phyloP scores from a whole-genome alignment of 2,329 filamentous ascomycete genomes.

The Allantophomopsis cytisporea region DNA sequence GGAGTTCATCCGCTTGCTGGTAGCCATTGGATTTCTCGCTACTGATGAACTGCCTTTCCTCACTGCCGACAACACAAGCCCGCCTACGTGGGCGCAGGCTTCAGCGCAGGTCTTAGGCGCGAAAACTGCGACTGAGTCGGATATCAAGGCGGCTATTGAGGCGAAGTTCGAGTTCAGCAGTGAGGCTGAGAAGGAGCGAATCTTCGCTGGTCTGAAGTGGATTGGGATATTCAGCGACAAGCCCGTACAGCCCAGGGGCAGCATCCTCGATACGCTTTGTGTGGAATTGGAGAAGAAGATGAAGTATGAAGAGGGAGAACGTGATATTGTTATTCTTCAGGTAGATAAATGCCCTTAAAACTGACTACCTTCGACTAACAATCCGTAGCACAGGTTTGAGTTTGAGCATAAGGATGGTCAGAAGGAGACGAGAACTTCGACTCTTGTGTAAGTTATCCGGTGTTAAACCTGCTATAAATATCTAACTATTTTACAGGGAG shows the following conservation, averaged over 20 bases:
- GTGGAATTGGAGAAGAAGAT: slow-evolving; percentile 61
- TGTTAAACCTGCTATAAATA: no score
- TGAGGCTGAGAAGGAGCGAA: slow-evolving; percentile 46
- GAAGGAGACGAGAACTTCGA: slow-evolving; percentile 4
- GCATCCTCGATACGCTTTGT: slow-evolving; percentile 58
- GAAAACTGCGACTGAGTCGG: slow-evolving; percentile 15
- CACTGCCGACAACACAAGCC: slow-evolving; percentile 17
- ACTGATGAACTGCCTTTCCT: slow-evolving; percentile 43
- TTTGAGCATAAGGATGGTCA: slow-evolving; percentile 52
- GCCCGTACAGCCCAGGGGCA: slow-evolving; percentile 43
- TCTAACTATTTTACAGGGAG: no score
- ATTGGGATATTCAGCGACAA: slow-evolving; percentile 39
- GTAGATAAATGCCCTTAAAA: no score
- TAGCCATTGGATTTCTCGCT: slow-evolving; percentile 52
- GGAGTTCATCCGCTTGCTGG: slow-evolving; percentile 53
- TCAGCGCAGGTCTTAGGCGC: slow-evolving; percentile 7
- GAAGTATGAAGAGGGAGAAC: slow-evolving; percentile 53
- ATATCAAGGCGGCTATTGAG: slow-evolving; percentile 45
- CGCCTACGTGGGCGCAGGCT: slow-evolving; percentile 10
- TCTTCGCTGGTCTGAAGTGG: slow-evolving; percentile 52
- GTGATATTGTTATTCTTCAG: slow-evolving; percentile 41
- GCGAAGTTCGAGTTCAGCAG: slow-evolving; percentile 46
- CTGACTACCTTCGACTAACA: no score
- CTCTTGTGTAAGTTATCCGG: not conserved
- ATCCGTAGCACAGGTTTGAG: slow-evolving; percentile 46